Base-by-base conservation (phyloP, 306 rosid genomes). In the Inga leiocalycina region DNA sequence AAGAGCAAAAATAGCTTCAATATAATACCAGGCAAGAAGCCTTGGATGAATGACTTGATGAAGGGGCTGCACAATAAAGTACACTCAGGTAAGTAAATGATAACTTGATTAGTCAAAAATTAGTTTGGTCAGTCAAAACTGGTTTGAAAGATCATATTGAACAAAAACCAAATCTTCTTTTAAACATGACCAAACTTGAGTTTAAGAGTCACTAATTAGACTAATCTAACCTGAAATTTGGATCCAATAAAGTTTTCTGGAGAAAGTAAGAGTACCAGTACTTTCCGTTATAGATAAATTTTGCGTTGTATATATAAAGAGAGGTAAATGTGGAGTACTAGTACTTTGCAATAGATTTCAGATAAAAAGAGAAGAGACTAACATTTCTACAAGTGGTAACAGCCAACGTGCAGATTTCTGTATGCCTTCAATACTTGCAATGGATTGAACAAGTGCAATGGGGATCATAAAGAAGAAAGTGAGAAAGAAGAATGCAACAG, bases 401-500 rank as follows among this genome's bases (percentile, higher is more conserved):
- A 97, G 85, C 87, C 90, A 88, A 19, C 97, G 97, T 76, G 93
- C 97, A 41, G 35, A 64, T 89, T 94, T 97, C 85, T 86, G 75
- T 13, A 94, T 86, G 78, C 98, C 98, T 3, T 97, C 97, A 5
- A 97, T 66, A 81, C 91, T 97, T 80, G 99, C 99, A 83, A 97
- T 85, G 64, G 94, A 84, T 86, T 97, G 99, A 69, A 97, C 99
- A 65, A 91, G 4, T 48, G 95, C 87, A 78, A 97, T 97, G 72
- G 99, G 99, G 79, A 97, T 91, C 88, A 97, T 94, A 85, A 94
- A 97, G 89, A 94, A 97, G 93, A 97, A 97, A 65, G 99, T 94
- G 85, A 97, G 97, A 68, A 97, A 97, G 89, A 94, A 97, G 91
- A 97, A 97, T 0, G 97, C 93, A 69, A 94, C 95, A 64, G 72